These are phyloP conservation scores for Dujonia santamariae DNA, from an alignment of 1,139 yeast species.

Conservation along the genomic window DNA sequence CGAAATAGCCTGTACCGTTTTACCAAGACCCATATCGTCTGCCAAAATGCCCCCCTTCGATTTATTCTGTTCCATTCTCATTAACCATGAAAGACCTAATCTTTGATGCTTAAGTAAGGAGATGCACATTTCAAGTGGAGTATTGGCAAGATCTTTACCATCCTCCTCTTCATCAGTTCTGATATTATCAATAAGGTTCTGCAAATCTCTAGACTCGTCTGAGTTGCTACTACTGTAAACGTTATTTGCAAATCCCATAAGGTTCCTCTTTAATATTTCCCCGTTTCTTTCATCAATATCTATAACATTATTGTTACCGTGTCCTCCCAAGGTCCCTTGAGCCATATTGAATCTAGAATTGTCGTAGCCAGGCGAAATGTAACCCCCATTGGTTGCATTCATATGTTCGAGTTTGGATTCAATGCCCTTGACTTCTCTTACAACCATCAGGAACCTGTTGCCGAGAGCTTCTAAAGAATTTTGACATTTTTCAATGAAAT, in stretches of 20 bases:
- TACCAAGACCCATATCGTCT: conserved; percentile 95
- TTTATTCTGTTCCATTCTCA: conserved; percentile 57
- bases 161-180: conserved; percentile 53
- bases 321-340: too few species aligned
- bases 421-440: too few species aligned
- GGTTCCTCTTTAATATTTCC: conserved; percentile 7
- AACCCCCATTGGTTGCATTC: too few species aligned
- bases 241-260: conserved; percentile 17
- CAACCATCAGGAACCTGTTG: conserved; percentile 1
- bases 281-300: conserved; percentile 7
- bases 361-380: too few species aligned
- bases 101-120: conserved; percentile 79
- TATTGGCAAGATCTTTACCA: conserved; percentile 40
- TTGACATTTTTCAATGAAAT: conserved; percentile 3
- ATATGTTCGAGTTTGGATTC: too few species aligned
- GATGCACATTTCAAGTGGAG: conserved; percentile 69
- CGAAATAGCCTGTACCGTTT: conserved; percentile 80
- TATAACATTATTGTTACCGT: too few species aligned
- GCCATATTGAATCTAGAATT: too few species aligned
- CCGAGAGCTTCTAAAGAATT: conserved; percentile 2
- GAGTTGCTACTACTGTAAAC: conserved; percentile 21
- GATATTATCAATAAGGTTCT: conserved; percentile 63
- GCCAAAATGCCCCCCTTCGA: conserved; percentile 79
- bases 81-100: conserved; percentile 80
- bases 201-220: conserved; percentile 35